A percentile compares a stretch with the other conserved stretches of the same genome.
Conservation (phyloP, 2,329 filamentous ascomycete genomes). For the Hymenoscyphus fraxineus region DNA sequence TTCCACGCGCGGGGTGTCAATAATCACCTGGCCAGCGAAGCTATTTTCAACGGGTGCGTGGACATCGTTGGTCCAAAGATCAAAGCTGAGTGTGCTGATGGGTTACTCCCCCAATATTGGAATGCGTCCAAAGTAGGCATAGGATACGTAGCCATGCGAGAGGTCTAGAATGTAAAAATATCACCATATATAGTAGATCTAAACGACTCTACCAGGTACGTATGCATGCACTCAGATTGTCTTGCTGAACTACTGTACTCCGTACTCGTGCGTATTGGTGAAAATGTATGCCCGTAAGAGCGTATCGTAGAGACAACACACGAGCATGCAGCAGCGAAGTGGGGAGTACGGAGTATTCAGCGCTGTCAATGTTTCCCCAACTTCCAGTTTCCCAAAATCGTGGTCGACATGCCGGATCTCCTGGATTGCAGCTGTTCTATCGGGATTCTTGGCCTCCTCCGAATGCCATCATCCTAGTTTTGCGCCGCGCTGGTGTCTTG, state of each 20-base stretch:
- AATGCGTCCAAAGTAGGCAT: not conserved
- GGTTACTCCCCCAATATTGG: not conserved
- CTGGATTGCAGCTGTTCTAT: not conserved
- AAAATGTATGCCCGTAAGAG: not conserved
- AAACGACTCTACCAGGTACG: not conserved
- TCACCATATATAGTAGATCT: not conserved
- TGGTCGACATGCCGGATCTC: slow-evolving; percentile 3
- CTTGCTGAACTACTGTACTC: not conserved
- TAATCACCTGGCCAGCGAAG: not conserved
- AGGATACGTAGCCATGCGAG: not conserved
- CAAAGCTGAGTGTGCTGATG: not conserved
- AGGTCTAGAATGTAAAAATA: not conserved
- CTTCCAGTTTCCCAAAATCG: not conserved
- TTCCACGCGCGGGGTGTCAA: not conserved
- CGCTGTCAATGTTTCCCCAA: not conserved
- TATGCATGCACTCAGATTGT: not conserved
- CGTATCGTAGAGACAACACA: not conserved
- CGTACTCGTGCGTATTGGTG: no score
- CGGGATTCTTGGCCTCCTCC: not conserved
- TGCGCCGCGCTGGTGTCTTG: not conserved
- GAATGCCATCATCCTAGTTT: slow-evolving; percentile 1
- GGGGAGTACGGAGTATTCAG: not conserved
- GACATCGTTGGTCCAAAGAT: not conserved
- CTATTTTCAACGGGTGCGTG: not conserved
- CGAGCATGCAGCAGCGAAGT: not conserved